phyloP scores from a whole-genome alignment of 2,329 filamentous ascomycete species.

The Clarireedia homoeocarpa region DNA sequence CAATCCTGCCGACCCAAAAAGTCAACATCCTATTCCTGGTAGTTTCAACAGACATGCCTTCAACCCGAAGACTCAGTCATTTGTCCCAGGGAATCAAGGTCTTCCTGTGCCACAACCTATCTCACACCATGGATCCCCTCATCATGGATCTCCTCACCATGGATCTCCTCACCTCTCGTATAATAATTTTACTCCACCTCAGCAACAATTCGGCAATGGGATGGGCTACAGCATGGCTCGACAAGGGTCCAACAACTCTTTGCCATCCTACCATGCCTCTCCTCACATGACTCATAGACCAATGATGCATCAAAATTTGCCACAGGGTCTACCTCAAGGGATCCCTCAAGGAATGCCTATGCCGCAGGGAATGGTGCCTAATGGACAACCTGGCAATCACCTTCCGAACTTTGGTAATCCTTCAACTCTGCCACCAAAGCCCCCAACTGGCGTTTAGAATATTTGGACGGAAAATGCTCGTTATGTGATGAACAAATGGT shows the following conservation, averaged over 20 bases:
- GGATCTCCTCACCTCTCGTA: conserved; percentile 38
- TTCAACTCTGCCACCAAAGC: conserved; percentile 46
- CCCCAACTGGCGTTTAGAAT: conserved; percentile 35
- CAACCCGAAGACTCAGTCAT: conserved; percentile 90
- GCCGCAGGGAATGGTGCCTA: conserved; percentile 22
- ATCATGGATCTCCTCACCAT: conserved; percentile 28
- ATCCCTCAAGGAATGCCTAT: conserved; percentile 20
- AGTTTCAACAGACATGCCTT: conserved; percentile 81
- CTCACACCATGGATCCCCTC: conserved; percentile 27
- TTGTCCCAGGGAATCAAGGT: conserved; percentile 60
- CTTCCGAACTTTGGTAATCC: conserved; percentile 50
- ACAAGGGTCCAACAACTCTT: conserved; percentile 30
- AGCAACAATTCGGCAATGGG: conserved; percentile 27
- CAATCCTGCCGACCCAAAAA: conserved; percentile 63
- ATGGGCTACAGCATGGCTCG: conserved; percentile 31
- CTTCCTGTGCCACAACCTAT: conserved; percentile 37
- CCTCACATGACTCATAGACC: conserved; percentile 29
- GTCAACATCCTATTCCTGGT: conserved; percentile 75
- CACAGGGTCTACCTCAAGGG: conserved; percentile 21
- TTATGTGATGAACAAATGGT: conserved; percentile 24
- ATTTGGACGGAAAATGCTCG: conserved; percentile 11
- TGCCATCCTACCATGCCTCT: conserved; percentile 31
- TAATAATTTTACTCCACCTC: conserved; percentile 28
- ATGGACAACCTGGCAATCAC: conserved; percentile 34
- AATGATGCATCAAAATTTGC: conserved; percentile 29